Conservation (phyloP, 495 filamentous ascomycete species). For the Aspergillus conjunctus region DNA sequence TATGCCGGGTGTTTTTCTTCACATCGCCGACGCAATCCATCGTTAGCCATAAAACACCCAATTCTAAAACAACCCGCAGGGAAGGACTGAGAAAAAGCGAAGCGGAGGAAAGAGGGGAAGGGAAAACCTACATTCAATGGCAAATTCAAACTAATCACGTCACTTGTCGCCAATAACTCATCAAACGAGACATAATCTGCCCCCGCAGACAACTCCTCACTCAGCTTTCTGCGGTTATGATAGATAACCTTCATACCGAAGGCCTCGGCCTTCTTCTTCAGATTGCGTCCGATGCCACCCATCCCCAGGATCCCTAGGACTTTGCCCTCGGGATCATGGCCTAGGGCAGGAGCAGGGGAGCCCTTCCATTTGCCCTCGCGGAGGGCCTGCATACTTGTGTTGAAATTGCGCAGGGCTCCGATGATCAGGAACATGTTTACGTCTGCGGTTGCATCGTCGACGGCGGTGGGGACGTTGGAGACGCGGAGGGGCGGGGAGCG, state of each 20-base stretch:
- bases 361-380: constrained; percentile 62
- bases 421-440: constrained; percentile 75
- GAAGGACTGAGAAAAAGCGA: not conserved
- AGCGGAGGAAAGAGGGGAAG: constrained; percentile 1
- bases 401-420: constrained; percentile 73
- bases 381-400: constrained; percentile 61
- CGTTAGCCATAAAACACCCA: not conserved
- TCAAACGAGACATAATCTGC: constrained; percentile 72
- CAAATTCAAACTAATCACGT: constrained; percentile 76
- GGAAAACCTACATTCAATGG: constrained; percentile 65
- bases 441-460: constrained; percentile 82
- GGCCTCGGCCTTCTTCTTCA: constrained; percentile 56
- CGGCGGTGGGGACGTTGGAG: constrained; percentile 78
- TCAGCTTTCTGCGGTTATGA: constrained; percentile 61
- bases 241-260: constrained; percentile 72
- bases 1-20: constrained; percentile 65
- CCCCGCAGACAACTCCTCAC: constrained; percentile 56
- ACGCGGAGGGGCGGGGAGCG: constrained; percentile 61
- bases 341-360: constrained; percentile 47
- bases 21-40: not conserved
- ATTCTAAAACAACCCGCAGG: not conserved
- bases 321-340: constrained; percentile 67
- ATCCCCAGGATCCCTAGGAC: constrained; percentile 78
- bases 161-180: constrained; percentile 62
- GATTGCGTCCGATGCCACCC: constrained; percentile 77